Percentiles rank a stretch among this genome's conserved stretches.
Conservation (phyloP, 495 filamentous ascomycete genomes). For the Evansstolkia leycettana region DNA sequence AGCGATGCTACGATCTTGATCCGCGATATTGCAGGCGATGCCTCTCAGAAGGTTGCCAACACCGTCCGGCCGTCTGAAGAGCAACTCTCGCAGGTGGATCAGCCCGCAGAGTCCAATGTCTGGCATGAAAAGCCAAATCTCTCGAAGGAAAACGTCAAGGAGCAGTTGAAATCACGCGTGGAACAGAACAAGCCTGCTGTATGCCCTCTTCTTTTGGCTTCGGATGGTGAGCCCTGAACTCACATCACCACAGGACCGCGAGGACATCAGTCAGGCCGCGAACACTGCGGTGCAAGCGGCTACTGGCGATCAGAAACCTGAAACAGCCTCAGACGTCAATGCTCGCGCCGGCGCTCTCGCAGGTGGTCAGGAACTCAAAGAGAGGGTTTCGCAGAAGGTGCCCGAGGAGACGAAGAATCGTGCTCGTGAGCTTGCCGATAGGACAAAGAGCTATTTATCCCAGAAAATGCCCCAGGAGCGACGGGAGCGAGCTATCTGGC, state of each 20-base stretch:
- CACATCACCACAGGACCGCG: conserved; percentile 12
- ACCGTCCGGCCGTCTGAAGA: conserved; percentile 71
- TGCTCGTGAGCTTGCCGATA: conserved; percentile 21
- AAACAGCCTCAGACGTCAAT: conserved; percentile 38
- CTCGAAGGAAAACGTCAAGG: conserved; percentile 56
- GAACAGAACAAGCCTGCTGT: conserved; percentile 49
- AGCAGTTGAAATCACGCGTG: conserved; percentile 47
- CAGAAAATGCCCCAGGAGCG: conserved; percentile 88
- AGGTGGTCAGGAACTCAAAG: conserved; percentile 37
- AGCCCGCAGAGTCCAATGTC: conserved; percentile 73
- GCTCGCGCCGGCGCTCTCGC: conserved; percentile 33
- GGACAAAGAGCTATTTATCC: conserved; percentile 58
- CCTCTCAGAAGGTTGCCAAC: conserved; percentile 68
- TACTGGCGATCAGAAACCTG: conserved; percentile 29
- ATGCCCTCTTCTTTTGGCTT: conserved; percentile 6
- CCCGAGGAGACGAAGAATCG: conserved; percentile 23
- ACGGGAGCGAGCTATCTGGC: conserved; percentile 83
- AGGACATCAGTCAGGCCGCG: conserved; percentile 40
- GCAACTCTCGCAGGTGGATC: conserved; percentile 62
- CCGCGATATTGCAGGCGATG: conserved; percentile 85
- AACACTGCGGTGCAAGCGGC: conserved; percentile 44
- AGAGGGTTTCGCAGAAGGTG: conserved; percentile 35
- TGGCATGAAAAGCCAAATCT: conserved; percentile 88
- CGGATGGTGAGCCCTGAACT: conserved; percentile 1
- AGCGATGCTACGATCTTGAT: conserved; percentile 74